Evolutionary conservation across 768 basidiomycete genomes (phyloP).

Genomic region (Leucocoprinus birnbaumii): DNA sequence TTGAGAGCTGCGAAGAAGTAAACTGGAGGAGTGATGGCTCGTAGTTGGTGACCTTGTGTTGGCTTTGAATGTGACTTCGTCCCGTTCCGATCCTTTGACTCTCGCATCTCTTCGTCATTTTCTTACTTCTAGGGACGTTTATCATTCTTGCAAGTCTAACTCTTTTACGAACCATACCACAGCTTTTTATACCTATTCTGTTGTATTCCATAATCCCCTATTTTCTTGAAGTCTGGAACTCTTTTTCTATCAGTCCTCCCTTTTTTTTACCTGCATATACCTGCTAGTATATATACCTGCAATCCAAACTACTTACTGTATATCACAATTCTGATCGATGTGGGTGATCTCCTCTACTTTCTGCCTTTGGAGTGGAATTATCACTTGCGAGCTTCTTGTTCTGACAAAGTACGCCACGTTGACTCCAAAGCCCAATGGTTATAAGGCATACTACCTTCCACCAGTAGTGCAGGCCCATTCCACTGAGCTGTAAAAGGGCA

Average conservation of each 20-base stretch:
- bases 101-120: not conserved
- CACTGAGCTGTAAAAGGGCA: too few relatives aligned
- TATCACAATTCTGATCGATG: too few relatives aligned
- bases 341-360: too few relatives aligned
- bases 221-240: not conserved
- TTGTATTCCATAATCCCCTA: constrained; percentile 6
- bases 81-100: not conserved
- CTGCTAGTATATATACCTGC: constrained; percentile 7
- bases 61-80: not conserved
- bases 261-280: not conserved
- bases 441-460: too few relatives aligned
- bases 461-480: too few relatives aligned
- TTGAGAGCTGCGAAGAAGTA: constrained; percentile 57
- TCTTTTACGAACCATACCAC: not conserved
- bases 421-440: too few relatives aligned
- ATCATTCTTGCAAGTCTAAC: not conserved
- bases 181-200: not conserved
- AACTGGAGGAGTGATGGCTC: not conserved
- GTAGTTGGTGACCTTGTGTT: not conserved
- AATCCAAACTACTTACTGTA: not conserved
- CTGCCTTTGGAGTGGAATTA: too few relatives aligned
- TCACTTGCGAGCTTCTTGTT: too few relatives aligned
- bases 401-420: too few relatives aligned
- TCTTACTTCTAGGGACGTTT: not conserved
- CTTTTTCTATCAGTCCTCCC: too few relatives aligned